A percentile compares a stretch with the other conserved stretches of the same genome.
Evolutionary conservation across 2,329 filamentous ascomycete genomes (phyloP).

Genomic region (Epicoccum nigrum): DNA sequence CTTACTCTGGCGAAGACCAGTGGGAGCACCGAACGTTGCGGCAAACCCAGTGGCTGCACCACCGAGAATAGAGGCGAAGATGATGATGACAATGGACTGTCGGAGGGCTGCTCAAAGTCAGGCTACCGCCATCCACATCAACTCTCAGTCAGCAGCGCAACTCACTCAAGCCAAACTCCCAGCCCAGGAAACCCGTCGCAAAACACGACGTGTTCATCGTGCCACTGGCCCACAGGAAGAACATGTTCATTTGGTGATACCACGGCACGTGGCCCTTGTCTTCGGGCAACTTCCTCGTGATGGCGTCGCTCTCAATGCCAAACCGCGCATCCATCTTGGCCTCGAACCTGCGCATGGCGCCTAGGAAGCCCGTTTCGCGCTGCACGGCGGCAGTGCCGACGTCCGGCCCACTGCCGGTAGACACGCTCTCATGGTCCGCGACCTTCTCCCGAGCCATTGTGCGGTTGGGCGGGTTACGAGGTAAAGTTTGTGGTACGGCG

Average conservation of each 20-base stretch:
- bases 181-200: conserved; percentile 53
- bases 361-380: conserved; percentile 25
- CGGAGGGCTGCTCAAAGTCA: conserved; percentile 37
- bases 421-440: conserved; percentile 20
- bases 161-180: conserved; percentile 54
- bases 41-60: conserved; percentile 50
- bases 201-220: conserved; percentile 51
- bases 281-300: conserved; percentile 32
- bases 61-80: conserved; percentile 51
- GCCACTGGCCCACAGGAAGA: conserved; percentile 54
- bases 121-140: conserved; percentile 3
- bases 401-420: conserved; percentile 11
- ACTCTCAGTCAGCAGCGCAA: neutral
- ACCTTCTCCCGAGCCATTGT: conserved; percentile 27
- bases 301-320: conserved; percentile 34
- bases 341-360: conserved; percentile 26
- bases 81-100: conserved; percentile 51
- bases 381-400: conserved; percentile 6
- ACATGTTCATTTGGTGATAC: conserved; percentile 42
- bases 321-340: conserved; percentile 28
- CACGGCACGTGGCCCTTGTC: conserved; percentile 36
- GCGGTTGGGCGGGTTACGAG: conserved; percentile 3
- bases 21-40: conserved; percentile 52
- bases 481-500: neutral
- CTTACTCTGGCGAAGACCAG: conserved; percentile 50